These are phyloP conservation scores for Leucocoprinus leucothites DNA, from an alignment of 768 basidiomycete species.

Conservation along the genomic window DNA sequence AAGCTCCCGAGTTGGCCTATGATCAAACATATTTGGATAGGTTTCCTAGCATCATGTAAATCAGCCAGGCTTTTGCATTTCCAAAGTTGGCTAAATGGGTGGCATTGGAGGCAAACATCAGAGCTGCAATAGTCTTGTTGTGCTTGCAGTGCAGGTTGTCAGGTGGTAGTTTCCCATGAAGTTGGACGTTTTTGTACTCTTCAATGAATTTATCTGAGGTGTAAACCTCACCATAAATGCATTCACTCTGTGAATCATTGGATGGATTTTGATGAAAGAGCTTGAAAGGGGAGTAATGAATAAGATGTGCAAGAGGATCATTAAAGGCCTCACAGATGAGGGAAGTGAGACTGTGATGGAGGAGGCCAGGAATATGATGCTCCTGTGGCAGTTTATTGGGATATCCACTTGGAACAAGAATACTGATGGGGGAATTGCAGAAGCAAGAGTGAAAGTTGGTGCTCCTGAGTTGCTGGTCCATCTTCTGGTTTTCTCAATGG, in stretches of 20 bases:
- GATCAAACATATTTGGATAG: slow-evolving; percentile 36
- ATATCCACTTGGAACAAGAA: too few species aligned
- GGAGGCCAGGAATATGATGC: too few species aligned
- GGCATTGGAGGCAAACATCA: slow-evolving; percentile 15
- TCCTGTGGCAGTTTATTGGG: too few species aligned
- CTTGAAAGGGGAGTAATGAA: slow-evolving; percentile 28
- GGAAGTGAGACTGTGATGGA: slow-evolving; percentile 13
- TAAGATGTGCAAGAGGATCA: slow-evolving; percentile 17
- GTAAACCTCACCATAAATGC: too few species aligned
- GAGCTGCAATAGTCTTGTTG: background rate
- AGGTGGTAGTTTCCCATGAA: too few species aligned
- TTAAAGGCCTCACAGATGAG: slow-evolving; percentile 24
- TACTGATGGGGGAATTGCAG: too few species aligned
- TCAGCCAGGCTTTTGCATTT: slow-evolving; percentile 32
- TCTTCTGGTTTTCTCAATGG: background rate
- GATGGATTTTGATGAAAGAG: slow-evolving; percentile 12
- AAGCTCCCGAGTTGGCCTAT: slow-evolving; percentile 24
- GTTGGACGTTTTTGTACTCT: too few species aligned
- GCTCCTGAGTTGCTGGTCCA: background rate
- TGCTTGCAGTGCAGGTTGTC: background rate
- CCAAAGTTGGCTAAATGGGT: slow-evolving; percentile 30
- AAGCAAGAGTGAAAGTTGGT: too few species aligned
- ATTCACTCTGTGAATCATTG: background rate
- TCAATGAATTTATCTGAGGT: too few species aligned
- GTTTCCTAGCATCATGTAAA: slow-evolving; percentile 37